Base-by-base conservation (phyloP, 306 rosid species). In the Vicia faba region DNA sequence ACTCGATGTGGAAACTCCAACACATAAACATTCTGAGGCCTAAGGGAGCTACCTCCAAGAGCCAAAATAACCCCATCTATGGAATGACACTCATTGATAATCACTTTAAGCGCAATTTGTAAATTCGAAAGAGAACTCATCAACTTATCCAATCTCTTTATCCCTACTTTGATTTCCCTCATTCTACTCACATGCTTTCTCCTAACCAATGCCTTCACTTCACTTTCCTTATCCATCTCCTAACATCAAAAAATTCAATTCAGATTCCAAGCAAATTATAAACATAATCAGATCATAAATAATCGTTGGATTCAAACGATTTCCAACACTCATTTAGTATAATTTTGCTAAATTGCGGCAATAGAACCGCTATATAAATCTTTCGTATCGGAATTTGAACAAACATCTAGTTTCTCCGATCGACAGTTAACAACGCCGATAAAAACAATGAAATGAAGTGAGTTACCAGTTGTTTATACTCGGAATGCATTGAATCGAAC, bases 131-230 rank as follows among this genome's bases (percentile, higher is more conserved):
- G 82, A 18, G 84, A 61, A 11, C 46, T 81, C 91, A 93, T 86
- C 75, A 88, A 73, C 77, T 90, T 89, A 75, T 86, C 88, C 58
- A 89, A 64, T 74, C 91, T 85, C 75, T 77, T 87, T 16, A 89
- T 86, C 60, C 91, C 91, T 50, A 77, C 78, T 63, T 84, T 93
- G 51, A 85, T 79, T 53, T 84, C 97, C 77, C 97, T 83, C 97
- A 82, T 84, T 79, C 81, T 67, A 56, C 96, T 82, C 49, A 58
- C 68, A 53, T 84, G 82, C 73, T 77, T 71, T 78, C 97, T 83
- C 76, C 96, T 72, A 19, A 60, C 72, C 57, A 85, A 73, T 25
- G 87, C 79, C 80, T 86, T 89, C 67, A 61, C 72, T 78, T 83
- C 82, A 79, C 51, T 70, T 65, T 82, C 81, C 59, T 73, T 68